Percentiles rank a stretch among this genome's conserved stretches.
These are phyloP conservation scores for Beauveria sp. DNA, from an alignment of 2,329 filamentous ascomycete species.

Conservation along the genomic window DNA sequence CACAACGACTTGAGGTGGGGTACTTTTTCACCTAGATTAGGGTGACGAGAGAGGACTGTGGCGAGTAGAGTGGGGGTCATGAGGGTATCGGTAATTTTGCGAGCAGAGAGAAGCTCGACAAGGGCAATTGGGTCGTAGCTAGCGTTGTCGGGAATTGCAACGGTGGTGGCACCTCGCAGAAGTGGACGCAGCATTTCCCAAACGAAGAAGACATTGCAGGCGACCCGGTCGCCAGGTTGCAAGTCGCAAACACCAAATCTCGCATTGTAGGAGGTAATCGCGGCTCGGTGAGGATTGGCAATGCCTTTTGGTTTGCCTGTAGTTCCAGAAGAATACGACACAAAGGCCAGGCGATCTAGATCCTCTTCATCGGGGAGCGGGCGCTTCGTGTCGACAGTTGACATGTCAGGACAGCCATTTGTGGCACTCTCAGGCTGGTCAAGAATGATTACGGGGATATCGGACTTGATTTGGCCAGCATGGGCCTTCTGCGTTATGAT, in stretches of 20 bases:
- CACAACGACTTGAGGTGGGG: constrained; percentile 63
- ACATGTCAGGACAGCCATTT: constrained; percentile 18
- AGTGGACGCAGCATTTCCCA: constrained; percentile 78
- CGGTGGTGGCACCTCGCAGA: constrained; percentile 66
- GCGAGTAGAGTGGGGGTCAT: constrained; percentile 77
- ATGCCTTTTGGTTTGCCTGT: constrained; percentile 78
- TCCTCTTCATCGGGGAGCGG: constrained; percentile 57
- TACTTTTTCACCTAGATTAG: constrained; percentile 54
- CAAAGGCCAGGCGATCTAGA: constrained; percentile 66
- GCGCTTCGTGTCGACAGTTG: constrained; percentile 33
- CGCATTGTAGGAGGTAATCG: constrained; percentile 66
- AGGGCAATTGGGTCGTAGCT: constrained; percentile 72
- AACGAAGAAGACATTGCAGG: constrained; percentile 84
- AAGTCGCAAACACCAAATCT: constrained; percentile 65
- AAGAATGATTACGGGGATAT: constrained; percentile 56
- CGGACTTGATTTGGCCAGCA: constrained; percentile 55
- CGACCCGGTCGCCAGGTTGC: constrained; percentile 64
- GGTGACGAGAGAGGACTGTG: constrained; percentile 63
- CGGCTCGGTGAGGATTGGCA: constrained; percentile 67
- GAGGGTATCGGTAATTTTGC: constrained; percentile 67
- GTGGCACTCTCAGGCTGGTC: constrained; percentile 37
- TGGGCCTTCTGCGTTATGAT: constrained; percentile 62
- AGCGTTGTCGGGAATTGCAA: constrained; percentile 65
- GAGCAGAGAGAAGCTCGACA: constrained; percentile 59
- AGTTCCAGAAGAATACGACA: constrained; percentile 74